Evolutionary conservation across 352 stramenopile genomes (phyloP).

Genomic region (Globisporangium radiosum): DNA sequence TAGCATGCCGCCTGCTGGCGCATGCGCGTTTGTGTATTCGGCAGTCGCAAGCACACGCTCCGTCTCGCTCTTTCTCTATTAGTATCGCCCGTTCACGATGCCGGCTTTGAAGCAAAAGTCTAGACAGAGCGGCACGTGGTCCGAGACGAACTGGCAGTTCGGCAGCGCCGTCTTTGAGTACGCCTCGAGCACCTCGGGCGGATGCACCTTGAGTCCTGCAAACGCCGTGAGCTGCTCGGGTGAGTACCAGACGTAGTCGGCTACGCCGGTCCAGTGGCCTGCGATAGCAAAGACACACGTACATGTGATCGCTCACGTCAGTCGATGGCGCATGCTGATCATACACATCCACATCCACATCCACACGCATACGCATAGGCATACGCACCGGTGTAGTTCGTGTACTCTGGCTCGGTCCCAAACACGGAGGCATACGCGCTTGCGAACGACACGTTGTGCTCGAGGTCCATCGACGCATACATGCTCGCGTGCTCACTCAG

Average conservation of each 20-base stretch:
- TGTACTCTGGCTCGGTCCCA: conserved; percentile 95
- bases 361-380: not conserved
- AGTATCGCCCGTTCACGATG: conserved; percentile 42
- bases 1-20: not conserved
- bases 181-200: conserved; percentile 82
- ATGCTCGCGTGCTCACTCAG: conserved; percentile 38
- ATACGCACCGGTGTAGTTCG: conserved; percentile 94
- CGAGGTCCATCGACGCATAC: conserved; percentile 76
- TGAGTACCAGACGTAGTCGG: conserved; percentile 99
- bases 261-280: conserved; percentile 92
- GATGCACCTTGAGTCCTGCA: conserved; percentile 91
- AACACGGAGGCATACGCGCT: conserved; percentile 95
- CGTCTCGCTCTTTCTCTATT: conserved; percentile 24
- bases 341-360: too few relatives aligned
- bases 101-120: conserved; percentile 82
- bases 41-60: not conserved
- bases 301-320: not conserved
- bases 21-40: not conserved
- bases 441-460: conserved; percentile 91
- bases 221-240: conserved; percentile 90
- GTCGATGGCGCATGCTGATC: too few relatives aligned
- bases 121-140: conserved; percentile 94
- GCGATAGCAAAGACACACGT: not conserved
- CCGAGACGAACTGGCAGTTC: conserved; percentile 94
- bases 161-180: conserved; percentile 91